Evolutionary conservation across 129 eudicot genomes (phyloP).

Genomic region (sunflower (Helianthus annuus)): DNA sequence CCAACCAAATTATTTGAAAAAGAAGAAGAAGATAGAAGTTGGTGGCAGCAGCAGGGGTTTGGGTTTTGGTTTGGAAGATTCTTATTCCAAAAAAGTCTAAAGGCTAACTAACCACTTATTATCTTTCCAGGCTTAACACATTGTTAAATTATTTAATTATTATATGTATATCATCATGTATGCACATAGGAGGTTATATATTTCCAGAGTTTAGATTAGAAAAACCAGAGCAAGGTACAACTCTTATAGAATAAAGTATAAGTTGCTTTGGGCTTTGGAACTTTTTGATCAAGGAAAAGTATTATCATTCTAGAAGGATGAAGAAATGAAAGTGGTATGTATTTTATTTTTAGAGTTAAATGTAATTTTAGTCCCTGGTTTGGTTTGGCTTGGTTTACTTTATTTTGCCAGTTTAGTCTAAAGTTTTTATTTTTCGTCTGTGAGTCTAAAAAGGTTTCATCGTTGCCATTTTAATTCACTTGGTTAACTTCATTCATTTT

Average conservation of each 20-base stretch:
- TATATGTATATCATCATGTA: not conserved
- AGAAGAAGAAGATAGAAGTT: conserved; percentile 26
- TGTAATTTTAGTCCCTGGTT: too few species aligned
- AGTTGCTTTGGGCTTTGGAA: conserved; percentile 11
- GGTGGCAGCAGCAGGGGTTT: conserved; percentile 24
- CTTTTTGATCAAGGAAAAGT: not conserved
- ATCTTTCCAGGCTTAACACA: conserved; percentile 30
- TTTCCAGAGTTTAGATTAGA: conserved; percentile 3
- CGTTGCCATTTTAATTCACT: too few species aligned
- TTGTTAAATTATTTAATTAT: not conserved
- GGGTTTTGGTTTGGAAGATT: conserved; percentile 30
- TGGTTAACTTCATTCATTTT: too few species aligned
- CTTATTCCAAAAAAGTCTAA: conserved; percentile 32
- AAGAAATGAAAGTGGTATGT: conserved; percentile 9
- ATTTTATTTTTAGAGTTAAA: too few species aligned
- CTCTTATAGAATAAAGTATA: conserved; percentile 15
- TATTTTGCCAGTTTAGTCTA: too few species aligned
- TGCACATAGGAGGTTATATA: not conserved
- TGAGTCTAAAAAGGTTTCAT: too few species aligned
- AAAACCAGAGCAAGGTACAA: conserved; percentile 16
- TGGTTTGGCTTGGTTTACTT: too few species aligned
- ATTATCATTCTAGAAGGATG: conserved; percentile 31
- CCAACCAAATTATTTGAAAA: conserved; percentile 35
- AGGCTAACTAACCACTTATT: conserved; percentile 32
- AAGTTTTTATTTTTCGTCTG: too few species aligned